Percentiles rank a stretch among this genome's conserved stretches.
Conservation (phyloP, 169 alveolate species). For the Neospora caninum region DNA sequence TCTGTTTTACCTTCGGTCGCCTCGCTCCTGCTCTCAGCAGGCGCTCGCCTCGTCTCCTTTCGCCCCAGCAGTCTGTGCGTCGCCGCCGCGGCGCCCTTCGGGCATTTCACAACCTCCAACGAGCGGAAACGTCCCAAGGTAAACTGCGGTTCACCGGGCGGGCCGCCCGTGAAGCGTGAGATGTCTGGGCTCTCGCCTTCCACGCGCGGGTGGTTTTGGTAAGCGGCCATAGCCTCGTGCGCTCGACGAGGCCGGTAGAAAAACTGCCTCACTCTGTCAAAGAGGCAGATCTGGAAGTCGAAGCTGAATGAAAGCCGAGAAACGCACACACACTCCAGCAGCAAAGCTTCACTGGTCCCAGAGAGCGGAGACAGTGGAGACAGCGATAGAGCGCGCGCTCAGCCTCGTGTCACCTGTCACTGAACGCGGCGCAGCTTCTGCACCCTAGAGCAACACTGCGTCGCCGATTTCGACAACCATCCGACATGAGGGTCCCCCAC, state of each 20-base stretch:
- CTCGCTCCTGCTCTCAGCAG: neutral
- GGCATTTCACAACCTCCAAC: neutral
- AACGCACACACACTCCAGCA: neutral
- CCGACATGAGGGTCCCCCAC: too few relatives aligned
- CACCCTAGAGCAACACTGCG: too few relatives aligned
- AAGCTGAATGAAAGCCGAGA: neutral
- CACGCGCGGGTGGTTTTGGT: neutral
- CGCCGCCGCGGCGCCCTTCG: neutral
- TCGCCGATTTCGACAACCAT: too few relatives aligned
- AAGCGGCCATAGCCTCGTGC: neutral
- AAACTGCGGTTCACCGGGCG: neutral
- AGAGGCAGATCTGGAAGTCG: conserved; percentile 12
- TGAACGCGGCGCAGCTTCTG: too few relatives aligned
- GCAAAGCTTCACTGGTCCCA: neutral
- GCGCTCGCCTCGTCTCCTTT: neutral
- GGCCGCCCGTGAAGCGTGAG: neutral
- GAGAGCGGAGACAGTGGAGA: too few relatives aligned
- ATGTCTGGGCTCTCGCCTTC: neutral
- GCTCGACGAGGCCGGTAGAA: neutral
- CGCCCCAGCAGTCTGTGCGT: neutral
- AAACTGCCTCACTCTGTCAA: neutral
- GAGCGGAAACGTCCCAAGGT: neutral
- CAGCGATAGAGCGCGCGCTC: too few relatives aligned
- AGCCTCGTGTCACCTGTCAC: too few relatives aligned
- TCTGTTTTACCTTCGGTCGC: neutral